Base-by-base conservation (phyloP, 768 basidiomycete genomes). In the Leucosporidium scottii region DNA sequence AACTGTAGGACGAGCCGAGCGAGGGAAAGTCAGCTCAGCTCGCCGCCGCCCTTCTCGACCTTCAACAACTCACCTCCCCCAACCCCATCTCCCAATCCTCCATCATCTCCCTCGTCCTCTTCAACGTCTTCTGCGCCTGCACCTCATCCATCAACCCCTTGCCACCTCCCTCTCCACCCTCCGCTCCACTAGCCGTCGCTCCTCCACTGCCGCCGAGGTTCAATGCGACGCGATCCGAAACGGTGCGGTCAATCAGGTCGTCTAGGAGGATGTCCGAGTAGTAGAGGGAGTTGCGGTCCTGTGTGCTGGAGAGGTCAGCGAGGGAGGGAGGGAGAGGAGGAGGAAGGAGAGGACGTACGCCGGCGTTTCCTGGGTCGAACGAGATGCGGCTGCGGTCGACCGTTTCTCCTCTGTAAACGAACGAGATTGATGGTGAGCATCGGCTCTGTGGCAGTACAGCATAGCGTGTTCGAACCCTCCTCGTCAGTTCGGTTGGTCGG, bases 211-310 rank as follows among this genome's bases (percentile, higher is more conserved):
- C 61, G 2, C 55, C 51, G 25, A 54, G 23, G 58, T 47, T 31
- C 49, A 60, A 54, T 85, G 81, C 8, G 85, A 88, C 75, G 91
- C 89, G 67, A 90, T 93, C 76, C 89, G 90, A 17, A 0, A 82
- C 75, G 64, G 87, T 84, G 2, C 84, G 82, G 57, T 87, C 87
- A 72, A 86, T 86, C 31, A 98, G 81, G 75, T 98, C 94, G 62
- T 90, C 88, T 4, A 93, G 81, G 66, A 91, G 89, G 62, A 98
- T 87, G 75, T 90, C 85, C 28, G 79, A 76, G 56, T 82, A 82
- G 31, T 78, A 62, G 34, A 74, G 72, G 27, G 39, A 44, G 39
- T 30, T 48, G 17, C 25, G 36, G 9, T 34, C 34, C 36, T 59
- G 58, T 13, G 78, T 80, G 73, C 73, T 62, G n/a, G 57, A 39